Base-by-base conservation (phyloP, 2,329 filamentous ascomycete species). In the Proliferodiscus dingleyae region DNA sequence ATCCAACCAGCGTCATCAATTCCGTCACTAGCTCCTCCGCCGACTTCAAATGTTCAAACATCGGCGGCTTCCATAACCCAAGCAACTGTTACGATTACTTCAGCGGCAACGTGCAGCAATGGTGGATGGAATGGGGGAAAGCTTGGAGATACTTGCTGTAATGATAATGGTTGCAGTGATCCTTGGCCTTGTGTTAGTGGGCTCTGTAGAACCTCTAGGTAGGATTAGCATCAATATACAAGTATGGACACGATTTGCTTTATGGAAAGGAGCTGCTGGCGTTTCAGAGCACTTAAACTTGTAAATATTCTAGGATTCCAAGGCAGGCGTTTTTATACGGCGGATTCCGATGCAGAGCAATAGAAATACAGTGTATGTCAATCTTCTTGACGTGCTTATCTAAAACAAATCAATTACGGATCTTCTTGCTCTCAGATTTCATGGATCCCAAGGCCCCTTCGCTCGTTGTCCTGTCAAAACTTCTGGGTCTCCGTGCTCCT, bases 381-480 rank as follows among this genome's bases (percentile, higher is more conserved):
- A n/a, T n/a, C n/a, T n/a, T n/a, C n/a, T n/a, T n/a, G n/a, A n/a
- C n/a, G n/a, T n/a, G n/a, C n/a, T n/a, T n/a, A n/a, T n/a, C n/a
- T n/a, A n/a, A n/a, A n/a, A n/a, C n/a, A n/a, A n/a, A n/a, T n/a
- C n/a, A n/a, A n/a, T n/a, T n/a, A n/a, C n/a, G n/a, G n/a, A n/a
- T n/a, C n/a, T n/a, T n/a, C n/a, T n/a, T n/a, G 24, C 11, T 18
- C 6, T 32, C 23, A 26, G 13, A 41, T 9, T 28, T 61, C 49
- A 69, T 24, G 78, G 77, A 34, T 78, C 66, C 65, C 77, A 81
- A 2, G 79, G 70, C 4, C 71, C 70, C 2, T 46, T 64, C 2
- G 78, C 77, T 43, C 73, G 69, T 2, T 61, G 66, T 1, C 78
- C 77, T 18, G 72, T 80, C 38, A 83, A 60, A 10, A 80, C 63